These are phyloP conservation scores for Ceratobasidium sp. DNA, from an alignment of 1,284 basidiomycete species.

Conservation along the genomic window DNA sequence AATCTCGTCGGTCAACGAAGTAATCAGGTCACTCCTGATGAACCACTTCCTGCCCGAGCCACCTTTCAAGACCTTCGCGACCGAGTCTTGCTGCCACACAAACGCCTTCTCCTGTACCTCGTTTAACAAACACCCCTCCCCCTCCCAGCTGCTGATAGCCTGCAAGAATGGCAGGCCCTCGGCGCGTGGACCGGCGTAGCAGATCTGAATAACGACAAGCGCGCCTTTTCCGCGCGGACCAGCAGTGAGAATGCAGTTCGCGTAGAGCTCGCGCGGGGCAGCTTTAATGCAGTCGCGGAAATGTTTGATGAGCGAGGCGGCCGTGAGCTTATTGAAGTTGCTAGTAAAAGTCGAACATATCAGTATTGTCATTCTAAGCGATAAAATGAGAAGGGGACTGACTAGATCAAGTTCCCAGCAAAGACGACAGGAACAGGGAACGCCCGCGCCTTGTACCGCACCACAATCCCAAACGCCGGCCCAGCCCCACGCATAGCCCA, in stretches of 20 bases:
- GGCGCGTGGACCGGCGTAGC: constrained; percentile 79
- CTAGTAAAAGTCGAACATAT: constrained; percentile 24
- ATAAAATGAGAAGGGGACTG: constrained; percentile 50
- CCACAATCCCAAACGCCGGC: constrained; percentile 84
- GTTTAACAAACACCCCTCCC: constrained; percentile 80
- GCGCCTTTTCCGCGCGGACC: constrained; percentile 81
- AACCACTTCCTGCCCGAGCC: constrained; percentile 88
- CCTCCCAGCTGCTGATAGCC: constrained; percentile 87
- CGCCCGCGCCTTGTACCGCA: constrained; percentile 85
- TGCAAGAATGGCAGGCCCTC: constrained; percentile 82
- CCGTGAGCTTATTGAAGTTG: constrained; percentile 75
- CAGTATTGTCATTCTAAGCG: not conserved
- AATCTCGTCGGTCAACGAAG: constrained; percentile 83
- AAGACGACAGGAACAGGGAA: constrained; percentile 89
- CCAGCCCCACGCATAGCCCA: constrained; percentile 91
- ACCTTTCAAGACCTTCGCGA: constrained; percentile 86
- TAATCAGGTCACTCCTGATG: constrained; percentile 83
- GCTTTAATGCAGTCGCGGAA: constrained; percentile 92
- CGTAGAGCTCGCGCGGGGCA: constrained; percentile 82
- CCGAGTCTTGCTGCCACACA: constrained; percentile 86
- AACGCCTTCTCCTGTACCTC: constrained; percentile 91
- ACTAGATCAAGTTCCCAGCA: constrained; percentile 92
- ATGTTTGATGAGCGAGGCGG: constrained; percentile 87
- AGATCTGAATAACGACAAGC: constrained; percentile 89
- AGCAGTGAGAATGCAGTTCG: constrained; percentile 88